These are phyloP conservation scores for Apiotrichum veenhuisii DNA, from an alignment of 1,284 basidiomycete genomes.

Conservation along the genomic window DNA sequence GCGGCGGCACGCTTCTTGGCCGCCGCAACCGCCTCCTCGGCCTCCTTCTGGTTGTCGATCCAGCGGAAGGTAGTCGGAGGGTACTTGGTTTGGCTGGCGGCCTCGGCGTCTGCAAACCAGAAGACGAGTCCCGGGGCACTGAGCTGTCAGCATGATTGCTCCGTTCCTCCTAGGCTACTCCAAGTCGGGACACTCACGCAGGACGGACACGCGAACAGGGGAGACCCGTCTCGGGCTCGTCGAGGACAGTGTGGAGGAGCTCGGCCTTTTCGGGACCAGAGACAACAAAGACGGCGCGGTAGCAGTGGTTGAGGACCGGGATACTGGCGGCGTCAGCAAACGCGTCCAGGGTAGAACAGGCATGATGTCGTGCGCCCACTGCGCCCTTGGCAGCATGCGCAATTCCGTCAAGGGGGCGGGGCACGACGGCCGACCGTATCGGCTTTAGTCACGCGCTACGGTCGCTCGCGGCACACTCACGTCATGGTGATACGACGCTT, in stretches of 20 bases:
- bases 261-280: slow-evolving; percentile 81
- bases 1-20: slow-evolving; percentile 34
- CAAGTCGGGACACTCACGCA: slow-evolving; percentile 52
- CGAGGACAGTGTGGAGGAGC: slow-evolving; percentile 71
- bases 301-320: slow-evolving; percentile 90
- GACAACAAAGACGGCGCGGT: slow-evolving; percentile 83
- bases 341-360: not conserved
- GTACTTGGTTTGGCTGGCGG: slow-evolving; percentile 55
- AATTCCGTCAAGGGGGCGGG: no score
- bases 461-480: slow-evolving; percentile 9
- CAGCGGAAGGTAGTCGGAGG: slow-evolving; percentile 48
- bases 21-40: slow-evolving; percentile 46
- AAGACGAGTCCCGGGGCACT: slow-evolving; percentile 75
- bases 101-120: slow-evolving; percentile 83
- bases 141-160: not conserved
- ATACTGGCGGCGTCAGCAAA: slow-evolving; percentile 28
- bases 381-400: no score
- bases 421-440: no score
- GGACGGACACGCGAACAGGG: slow-evolving; percentile 82
- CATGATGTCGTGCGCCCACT: not conserved
- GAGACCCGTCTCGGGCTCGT: slow-evolving; percentile 73
- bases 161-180: not conserved
- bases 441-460: no score
- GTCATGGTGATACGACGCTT: slow-evolving; percentile 82
- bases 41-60: slow-evolving; percentile 50